Conservation (phyloP, 2,329 filamentous ascomycete species). For the Arthrinium puccinioides region DNA sequence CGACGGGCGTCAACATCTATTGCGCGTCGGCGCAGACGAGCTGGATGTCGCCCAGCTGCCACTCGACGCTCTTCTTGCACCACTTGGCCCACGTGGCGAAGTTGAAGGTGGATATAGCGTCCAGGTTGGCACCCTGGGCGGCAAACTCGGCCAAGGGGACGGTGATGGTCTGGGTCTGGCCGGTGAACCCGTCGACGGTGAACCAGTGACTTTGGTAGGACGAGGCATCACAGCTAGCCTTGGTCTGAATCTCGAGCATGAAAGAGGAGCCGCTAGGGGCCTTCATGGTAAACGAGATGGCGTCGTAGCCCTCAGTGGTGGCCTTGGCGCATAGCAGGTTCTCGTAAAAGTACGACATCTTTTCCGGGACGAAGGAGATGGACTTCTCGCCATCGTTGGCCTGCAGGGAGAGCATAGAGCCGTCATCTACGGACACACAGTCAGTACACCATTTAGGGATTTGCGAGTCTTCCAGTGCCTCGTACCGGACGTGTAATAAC, state of each 20-base stretch:
- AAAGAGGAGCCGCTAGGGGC: conserved; percentile 26
- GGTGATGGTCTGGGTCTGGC: conserved; percentile 29
- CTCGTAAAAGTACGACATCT: conserved; percentile 34
- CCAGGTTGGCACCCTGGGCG: conserved; percentile 30
- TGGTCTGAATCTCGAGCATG: conserved; percentile 37
- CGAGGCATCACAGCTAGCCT: conserved; percentile 26
- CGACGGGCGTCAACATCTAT: background rate
- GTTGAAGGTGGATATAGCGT: conserved; percentile 32
- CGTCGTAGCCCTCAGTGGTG: conserved; percentile 28
- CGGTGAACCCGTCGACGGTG: conserved; percentile 29
- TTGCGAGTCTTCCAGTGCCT: no score
- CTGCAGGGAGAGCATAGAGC: conserved; percentile 26
- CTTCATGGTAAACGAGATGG: conserved; percentile 33
- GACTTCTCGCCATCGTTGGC: conserved; percentile 25
- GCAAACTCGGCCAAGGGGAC: conserved; percentile 32
- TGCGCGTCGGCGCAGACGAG: conserved; percentile 2
- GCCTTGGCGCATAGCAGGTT: conserved; percentile 32
- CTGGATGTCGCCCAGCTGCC: conserved; percentile 4
- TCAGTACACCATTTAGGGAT: no score
- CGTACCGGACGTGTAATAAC: no score
- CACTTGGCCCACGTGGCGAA: conserved; percentile 6
- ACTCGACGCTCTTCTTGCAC: background rate
- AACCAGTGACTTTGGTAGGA: conserved; percentile 29
- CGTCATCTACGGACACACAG: no score
- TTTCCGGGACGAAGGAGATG: conserved; percentile 31